A percentile compares a stretch with the other conserved stretches of the same genome.
Conservation (phyloP, 2,329 filamentous ascomycete species). For the Aspergillus pseudoviridinutans region DNA sequence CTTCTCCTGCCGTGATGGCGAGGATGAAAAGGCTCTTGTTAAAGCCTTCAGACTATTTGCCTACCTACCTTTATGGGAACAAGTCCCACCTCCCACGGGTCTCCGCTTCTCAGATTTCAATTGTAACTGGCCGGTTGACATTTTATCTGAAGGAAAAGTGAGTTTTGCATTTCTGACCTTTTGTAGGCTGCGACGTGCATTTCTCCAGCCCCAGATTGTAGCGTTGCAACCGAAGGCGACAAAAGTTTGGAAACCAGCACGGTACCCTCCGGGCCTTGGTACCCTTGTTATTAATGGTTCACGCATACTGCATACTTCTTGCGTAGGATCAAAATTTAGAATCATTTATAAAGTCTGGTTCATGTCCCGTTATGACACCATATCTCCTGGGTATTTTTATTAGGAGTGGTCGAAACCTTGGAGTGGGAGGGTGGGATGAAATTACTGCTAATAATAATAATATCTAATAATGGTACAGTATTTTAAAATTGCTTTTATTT, state of each 20-base stretch:
- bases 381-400: background rate
- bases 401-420: background rate
- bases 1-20: constrained; percentile 1
- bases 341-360: background rate
- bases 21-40: background rate
- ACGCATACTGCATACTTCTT: background rate
- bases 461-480: constrained; percentile 4
- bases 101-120: constrained; percentile 9
- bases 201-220: background rate
- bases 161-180: constrained; percentile 8
- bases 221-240: background rate
- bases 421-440: background rate
- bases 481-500: constrained; percentile 4
- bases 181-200: background rate
- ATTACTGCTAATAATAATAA: constrained; percentile 1
- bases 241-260: background rate
- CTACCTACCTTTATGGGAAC: background rate
- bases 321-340: background rate
- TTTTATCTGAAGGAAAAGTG: constrained; percentile 8
- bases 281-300: background rate
- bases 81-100: constrained; percentile 14
- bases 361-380: background rate
- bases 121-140: background rate
- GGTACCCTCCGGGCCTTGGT: no score
- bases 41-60: background rate